phyloP scores from a whole-genome alignment of 1,139 yeast species.

The Saccharomycopsis crataegensis region DNA sequence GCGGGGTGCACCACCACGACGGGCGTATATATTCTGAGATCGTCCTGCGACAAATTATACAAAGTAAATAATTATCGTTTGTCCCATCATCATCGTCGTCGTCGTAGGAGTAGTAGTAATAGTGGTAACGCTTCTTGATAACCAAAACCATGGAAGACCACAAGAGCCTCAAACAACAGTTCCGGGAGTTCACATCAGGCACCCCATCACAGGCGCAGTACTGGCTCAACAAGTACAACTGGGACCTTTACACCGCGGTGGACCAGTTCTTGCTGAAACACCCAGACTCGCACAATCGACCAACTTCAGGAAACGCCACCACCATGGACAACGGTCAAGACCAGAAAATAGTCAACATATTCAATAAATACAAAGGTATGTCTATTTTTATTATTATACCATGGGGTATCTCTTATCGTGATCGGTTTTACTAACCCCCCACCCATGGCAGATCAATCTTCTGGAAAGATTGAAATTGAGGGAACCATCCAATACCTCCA shows the following conservation, averaged over 20 bases:
- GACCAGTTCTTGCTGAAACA: neutral
- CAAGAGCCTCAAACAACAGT: neutral
- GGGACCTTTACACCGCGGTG: neutral
- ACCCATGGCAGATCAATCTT: neutral
- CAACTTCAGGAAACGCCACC: neutral
- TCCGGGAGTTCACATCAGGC: neutral
- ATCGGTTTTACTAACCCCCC: neutral
- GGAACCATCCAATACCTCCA: slow-evolving; percentile 65
- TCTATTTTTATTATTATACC: neutral
- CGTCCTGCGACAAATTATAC: too few relatives aligned
- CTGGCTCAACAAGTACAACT: slow-evolving; percentile 1
- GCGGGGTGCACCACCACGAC: too few relatives aligned
- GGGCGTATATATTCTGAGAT: too few relatives aligned
- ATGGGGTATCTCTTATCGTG: too few relatives aligned
- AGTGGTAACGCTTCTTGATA: too few relatives aligned
- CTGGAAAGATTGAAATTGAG: slow-evolving; percentile 47
- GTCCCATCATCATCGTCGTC: too few relatives aligned
- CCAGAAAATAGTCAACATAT: neutral
- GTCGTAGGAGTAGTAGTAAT: too few relatives aligned
- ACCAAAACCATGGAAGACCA: neutral
- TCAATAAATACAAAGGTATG: slow-evolving; percentile 8
- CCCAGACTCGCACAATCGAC: neutral
- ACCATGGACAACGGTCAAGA: neutral
- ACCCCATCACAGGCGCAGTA: neutral
- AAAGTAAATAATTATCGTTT: too few relatives aligned